Conservation (phyloP, 805 yeast species). For the Henningerozyma blattae region DNA sequence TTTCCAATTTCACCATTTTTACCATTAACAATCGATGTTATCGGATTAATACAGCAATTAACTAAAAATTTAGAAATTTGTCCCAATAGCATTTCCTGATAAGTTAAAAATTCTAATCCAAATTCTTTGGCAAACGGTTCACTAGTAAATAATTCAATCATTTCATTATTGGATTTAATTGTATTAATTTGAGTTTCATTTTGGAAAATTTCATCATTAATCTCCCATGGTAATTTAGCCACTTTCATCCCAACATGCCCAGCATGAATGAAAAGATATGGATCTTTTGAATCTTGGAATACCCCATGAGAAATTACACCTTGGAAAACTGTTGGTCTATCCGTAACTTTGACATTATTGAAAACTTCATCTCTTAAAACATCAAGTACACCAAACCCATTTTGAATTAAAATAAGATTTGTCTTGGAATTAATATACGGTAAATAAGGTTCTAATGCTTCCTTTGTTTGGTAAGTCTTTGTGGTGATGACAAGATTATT, state of each 20-base stretch:
- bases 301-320: conserved; percentile 85
- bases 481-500: conserved; percentile 61
- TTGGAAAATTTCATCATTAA: conserved; percentile 12
- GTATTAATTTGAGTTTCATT: conserved; percentile 4
- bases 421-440: conserved; percentile 39
- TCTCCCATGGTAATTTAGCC: conserved; percentile 39
- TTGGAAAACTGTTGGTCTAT: conserved; percentile 51
- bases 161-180: conserved; percentile 11
- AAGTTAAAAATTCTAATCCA: conserved; percentile 25
- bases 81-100: conserved; percentile 38
- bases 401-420: conserved; percentile 64
- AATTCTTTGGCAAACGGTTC: conserved; percentile 16
- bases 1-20: conserved; percentile 63
- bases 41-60: conserved; percentile 75
- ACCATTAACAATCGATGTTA: conserved; percentile 69
- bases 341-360: conserved; percentile 31
- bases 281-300: conserved; percentile 34
- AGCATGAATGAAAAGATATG: conserved; percentile 43
- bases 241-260: conserved; percentile 55
- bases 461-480: conserved; percentile 62
- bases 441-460: conserved; percentile 47
- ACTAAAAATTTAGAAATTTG: conserved; percentile 70
- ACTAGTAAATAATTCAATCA: conserved; percentile 21
- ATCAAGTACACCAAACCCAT: conserved; percentile 78
- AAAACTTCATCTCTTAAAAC: conserved; percentile 41